phyloP scores from a whole-genome alignment of 768 basidiomycete species.

The Sutorius australiensis region DNA sequence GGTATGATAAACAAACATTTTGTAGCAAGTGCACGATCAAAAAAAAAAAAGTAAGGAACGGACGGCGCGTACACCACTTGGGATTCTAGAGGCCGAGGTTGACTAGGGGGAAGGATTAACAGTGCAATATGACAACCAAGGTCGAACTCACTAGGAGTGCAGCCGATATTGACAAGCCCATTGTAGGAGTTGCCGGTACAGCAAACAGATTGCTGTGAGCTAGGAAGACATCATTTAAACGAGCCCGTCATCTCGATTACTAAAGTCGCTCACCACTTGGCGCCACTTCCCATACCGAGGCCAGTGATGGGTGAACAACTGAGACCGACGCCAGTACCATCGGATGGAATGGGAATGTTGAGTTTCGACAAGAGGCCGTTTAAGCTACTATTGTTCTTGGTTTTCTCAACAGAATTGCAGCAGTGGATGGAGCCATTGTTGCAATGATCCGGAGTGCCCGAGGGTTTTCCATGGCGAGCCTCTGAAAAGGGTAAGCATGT shows the following conservation, averaged over 20 bases:
- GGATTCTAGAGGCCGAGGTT: constrained; percentile 9
- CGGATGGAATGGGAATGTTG: too few species aligned
- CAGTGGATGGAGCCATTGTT: constrained; percentile 17
- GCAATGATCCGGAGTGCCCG: constrained; percentile 28
- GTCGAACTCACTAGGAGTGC: constrained; percentile 34
- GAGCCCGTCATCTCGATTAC: too few species aligned
- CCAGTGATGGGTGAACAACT: constrained; percentile 31
- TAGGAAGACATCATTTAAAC: constrained; percentile 8
- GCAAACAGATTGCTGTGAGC: constrained; percentile 37
- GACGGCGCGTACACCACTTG: neutral
- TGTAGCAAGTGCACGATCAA: neutral
- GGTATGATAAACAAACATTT: constrained; percentile 15
- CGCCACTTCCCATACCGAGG: neutral
- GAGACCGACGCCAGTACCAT: constrained; percentile 18
- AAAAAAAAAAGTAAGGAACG: constrained; percentile 16
- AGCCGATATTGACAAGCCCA: constrained; percentile 40
- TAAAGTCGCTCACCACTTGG: constrained; percentile 15
- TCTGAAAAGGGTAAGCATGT: constrained; percentile 20
- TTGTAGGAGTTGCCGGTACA: constrained; percentile 33
- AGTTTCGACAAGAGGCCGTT: too few species aligned
- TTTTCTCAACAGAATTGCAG: constrained; percentile 2
- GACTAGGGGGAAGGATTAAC: constrained; percentile 11
- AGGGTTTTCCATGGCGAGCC: constrained; percentile 37
- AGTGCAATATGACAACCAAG: neutral
- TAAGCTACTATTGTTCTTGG: neutral